phyloP scores from a whole-genome alignment of 208 protist species.

The Trypanosoma caninum region DNA sequence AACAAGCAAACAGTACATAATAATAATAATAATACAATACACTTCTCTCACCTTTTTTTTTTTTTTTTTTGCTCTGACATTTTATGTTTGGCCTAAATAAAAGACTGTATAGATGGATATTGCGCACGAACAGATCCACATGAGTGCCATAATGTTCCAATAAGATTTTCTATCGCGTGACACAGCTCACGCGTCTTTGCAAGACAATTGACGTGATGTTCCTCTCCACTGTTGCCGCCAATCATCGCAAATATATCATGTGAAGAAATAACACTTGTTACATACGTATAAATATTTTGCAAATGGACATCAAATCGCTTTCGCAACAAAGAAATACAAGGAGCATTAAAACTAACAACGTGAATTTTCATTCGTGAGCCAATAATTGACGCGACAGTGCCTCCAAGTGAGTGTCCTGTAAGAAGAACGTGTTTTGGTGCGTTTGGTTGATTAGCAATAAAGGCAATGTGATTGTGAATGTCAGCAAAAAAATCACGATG shows the following conservation, averaged over 20 bases:
- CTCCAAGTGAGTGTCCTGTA: constrained; percentile 81
- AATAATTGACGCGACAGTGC: constrained; percentile 67
- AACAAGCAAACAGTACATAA: no score
- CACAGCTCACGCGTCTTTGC: constrained; percentile 64
- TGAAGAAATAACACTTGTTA: constrained; percentile 58
- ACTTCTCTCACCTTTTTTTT: neutral
- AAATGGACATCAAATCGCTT: constrained; percentile 50
- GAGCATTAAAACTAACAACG: constrained; percentile 66
- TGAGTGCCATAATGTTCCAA: constrained; percentile 68
- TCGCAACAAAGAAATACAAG: constrained; percentile 56
- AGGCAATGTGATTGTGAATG: constrained; percentile 67
- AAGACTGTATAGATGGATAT: constrained; percentile 47
- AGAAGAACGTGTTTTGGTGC: constrained; percentile 49
- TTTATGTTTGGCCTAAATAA: constrained; percentile 26
- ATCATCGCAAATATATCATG: constrained; percentile 73
- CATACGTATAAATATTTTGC: constrained; percentile 42
- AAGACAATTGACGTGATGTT: constrained; percentile 73
- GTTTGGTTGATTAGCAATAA: constrained; percentile 29
- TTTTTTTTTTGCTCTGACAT: neutral
- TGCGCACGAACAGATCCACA: constrained; percentile 54
- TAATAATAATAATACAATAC: no score
- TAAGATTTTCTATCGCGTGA: constrained; percentile 78
- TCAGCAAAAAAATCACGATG: constrained; percentile 72
- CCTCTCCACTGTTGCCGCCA: constrained; percentile 57
- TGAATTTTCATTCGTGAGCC: constrained; percentile 54